A percentile compares a stretch with the other conserved stretches of the same genome.
These are phyloP conservation scores for Hippophae rhamnoides DNA, from an alignment of 306 rosid species.

Conservation along the genomic window DNA sequence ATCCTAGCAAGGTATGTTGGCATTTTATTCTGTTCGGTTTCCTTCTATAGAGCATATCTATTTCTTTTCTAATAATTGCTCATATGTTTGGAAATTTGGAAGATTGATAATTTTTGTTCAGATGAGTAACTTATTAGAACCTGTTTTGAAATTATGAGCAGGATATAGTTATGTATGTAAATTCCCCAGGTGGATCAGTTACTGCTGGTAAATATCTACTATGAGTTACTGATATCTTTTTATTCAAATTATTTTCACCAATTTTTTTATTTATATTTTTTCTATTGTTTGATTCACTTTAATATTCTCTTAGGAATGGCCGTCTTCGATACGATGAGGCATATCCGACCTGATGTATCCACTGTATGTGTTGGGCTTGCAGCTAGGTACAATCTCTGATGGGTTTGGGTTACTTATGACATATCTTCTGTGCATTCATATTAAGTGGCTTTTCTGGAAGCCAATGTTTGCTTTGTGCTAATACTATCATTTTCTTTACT, in stretches of 20 bases:
- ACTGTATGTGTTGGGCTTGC: constrained; percentile 98
- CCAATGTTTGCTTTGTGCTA: neutral
- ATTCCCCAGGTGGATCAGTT: constrained; percentile 99
- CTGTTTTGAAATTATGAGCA: constrained; percentile 32
- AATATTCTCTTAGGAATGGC: constrained; percentile 76
- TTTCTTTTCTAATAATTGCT: neutral
- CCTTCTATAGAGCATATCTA: no score
- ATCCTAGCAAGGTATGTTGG: constrained; percentile 70
- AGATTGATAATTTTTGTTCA: constrained; percentile 2
- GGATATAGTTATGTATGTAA: constrained; percentile 96
- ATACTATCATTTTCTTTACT: constrained; percentile 10
- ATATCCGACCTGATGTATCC: constrained; percentile 89
- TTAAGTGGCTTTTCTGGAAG: neutral
- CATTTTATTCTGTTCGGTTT: neutral
- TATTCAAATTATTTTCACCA: neutral
- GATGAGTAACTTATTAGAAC: constrained; percentile 6
- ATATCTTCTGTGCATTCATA: neutral
- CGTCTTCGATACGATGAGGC: constrained; percentile 86
- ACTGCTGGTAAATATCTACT: constrained; percentile 68
- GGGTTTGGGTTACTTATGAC: neutral
- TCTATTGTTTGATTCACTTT: constrained; percentile 8
- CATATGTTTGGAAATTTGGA: neutral
- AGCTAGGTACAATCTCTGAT: constrained; percentile 51
- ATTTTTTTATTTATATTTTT: neutral
- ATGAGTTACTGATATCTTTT: neutral